Base-by-base conservation (phyloP, 1,139 yeast species). In the Candida sojae region DNA sequence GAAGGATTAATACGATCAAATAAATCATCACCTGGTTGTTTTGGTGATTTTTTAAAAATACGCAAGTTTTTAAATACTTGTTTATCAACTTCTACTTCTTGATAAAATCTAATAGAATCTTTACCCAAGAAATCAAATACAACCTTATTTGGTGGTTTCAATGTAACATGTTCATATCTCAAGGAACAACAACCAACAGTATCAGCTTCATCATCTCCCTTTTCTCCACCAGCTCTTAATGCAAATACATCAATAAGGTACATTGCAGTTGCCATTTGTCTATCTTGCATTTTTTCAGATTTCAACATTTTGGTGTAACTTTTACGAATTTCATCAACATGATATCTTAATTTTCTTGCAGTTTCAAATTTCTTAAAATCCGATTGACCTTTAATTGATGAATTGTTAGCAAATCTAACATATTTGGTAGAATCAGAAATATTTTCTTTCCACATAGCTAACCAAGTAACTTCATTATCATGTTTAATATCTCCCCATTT, bases 101-200 rank as follows among this genome's bases (percentile, higher is more conserved):
- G 97, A 64, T 89, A 88, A 65, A 81, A 93, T 58, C 97, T 76
- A 56, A 93, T 90, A 6, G 97, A 90, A 70, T 92, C 98, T 64
- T 92, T 93, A 84, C 99, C 99, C 56, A 92, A 74, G 63, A 92
- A 92, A 66, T 92, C 98, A 70, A 92, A 91, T n/a, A 88, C 80
- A 13, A 92, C 97, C 12, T 79, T 86, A 58, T 84, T 84, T 9
- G 97, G 97, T 1, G 96, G 96, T 57, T 82, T 82, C 52, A 92
- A 74, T 1, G 95, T 86, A 42, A 92, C 80, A 66, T 92, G 98
- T 63, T 92, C 98, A 60, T 74, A 92, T 58, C 98, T 74, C 56
- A 92, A 77, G 0, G 98, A 92, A 69, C 98, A 92, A 70, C 99
- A 92, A 41, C 99, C 99, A 41, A 92, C 99, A 1, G 99, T 92